Base-by-base conservation (phyloP, 1,284 basidiomycete species). In the Grifola frondosa region DNA sequence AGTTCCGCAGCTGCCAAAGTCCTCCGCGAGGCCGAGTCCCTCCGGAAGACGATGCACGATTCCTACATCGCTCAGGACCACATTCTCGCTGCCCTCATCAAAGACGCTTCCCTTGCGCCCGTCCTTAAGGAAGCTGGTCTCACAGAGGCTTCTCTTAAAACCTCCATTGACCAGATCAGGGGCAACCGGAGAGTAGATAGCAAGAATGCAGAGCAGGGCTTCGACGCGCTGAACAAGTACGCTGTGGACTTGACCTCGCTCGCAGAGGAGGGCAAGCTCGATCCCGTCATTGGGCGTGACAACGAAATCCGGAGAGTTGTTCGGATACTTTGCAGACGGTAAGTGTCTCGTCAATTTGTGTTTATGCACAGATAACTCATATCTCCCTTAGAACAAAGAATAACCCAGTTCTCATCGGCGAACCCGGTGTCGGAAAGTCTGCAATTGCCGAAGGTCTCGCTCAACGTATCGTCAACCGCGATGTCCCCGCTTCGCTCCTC, bases 401-500 rank as follows among this genome's bases (percentile, higher is more conserved):
- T 65, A 95, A 95, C 59, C 90, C 92, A 16, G 90, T 95, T 36
- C 80, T 96, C 30, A 91, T 96, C 49, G 93, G 93, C 49, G 91
- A 96, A 65, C 92, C 93, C 16, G 92, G 92, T 69, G 91, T 95
- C 33, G 92, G 92, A 17, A 96, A 95, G 68, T 94, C 92, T 0
- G 86, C 93, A 30, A 91, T 99, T 45, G 93, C 87, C 12, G 97
- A 99, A 72, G 95, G 94, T 30, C 82, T 99, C 12, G 96, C 97
- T 0, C 95, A 97, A 64, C 84, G 97, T 41, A 97, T 97, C 49
- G 84, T 97, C 60, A 93, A 96, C 59, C 84, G 93, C 42, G 93
- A 97, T 66, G 93, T 97, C 5, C 94, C 95, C 20, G 91, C 91
- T n/a, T 81, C 77, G 46, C 77, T 97, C 21, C 75, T 97, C 41